Conservation (phyloP, 2,329 filamentous ascomycete species). For the Talaromyces sp. region DNA sequence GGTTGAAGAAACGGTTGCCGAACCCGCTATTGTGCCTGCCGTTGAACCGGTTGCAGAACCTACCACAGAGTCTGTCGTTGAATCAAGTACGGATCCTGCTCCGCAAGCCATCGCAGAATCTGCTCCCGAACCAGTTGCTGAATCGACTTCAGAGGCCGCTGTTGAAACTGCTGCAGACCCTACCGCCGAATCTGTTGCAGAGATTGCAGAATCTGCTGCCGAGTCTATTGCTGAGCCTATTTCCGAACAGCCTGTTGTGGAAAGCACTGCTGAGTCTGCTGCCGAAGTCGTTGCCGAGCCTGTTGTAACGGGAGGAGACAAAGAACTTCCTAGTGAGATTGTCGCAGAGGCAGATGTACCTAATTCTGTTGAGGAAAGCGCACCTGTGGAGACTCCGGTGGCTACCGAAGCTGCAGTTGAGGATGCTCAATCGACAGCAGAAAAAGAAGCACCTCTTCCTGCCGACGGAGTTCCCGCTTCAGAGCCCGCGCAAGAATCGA, state of each 20-base stretch:
- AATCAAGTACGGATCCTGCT: not conserved
- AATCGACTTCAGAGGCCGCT: not conserved
- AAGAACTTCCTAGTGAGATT: not conserved
- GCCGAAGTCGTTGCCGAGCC: not conserved
- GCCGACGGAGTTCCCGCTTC: slow-evolving; percentile 10
- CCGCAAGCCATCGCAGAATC: not conserved
- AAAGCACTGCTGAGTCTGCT: not conserved
- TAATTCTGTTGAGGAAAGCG: not conserved
- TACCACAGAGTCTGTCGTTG: not conserved
- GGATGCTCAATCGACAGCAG: not conserved
- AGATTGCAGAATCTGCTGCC: not conserved
- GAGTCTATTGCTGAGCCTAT: not conserved
- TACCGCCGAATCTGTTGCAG: not conserved
- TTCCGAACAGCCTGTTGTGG: not conserved
- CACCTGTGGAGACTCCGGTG: not conserved
- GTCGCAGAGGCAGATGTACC: not conserved
- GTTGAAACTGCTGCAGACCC: not conserved
- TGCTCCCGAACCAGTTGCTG: not conserved
- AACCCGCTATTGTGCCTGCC: not conserved
- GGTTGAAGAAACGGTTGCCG: not conserved
- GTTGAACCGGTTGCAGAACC: not conserved
- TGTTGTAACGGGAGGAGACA: not conserved
- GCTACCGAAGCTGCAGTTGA: not conserved
- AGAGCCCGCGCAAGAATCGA: slow-evolving; percentile 7
- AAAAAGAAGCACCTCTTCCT: slow-evolving; percentile 8